These are phyloP conservation scores for Ascochyta clinopodiicola DNA, from an alignment of 2,329 filamentous ascomycete species.

Conservation along the genomic window DNA sequence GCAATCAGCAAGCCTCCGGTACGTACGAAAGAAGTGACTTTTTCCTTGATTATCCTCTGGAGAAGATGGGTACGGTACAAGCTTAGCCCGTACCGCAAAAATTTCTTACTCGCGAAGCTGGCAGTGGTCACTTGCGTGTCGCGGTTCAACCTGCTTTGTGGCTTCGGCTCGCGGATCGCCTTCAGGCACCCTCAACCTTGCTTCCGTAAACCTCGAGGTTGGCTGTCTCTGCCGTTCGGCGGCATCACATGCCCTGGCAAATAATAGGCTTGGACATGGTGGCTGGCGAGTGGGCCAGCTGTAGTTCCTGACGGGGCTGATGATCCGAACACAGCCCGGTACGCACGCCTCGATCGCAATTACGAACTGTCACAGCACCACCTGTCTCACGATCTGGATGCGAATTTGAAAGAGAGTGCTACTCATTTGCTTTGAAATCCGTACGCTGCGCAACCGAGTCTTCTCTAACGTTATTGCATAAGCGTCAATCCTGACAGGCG, in stretches of 20 bases:
- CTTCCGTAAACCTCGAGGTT: slow-evolving; percentile 48
- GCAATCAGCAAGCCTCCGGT: slow-evolving; percentile 16
- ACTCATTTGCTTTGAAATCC: slow-evolving; percentile 43
- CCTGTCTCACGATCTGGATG: slow-evolving; percentile 28
- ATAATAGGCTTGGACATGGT: slow-evolving; percentile 11
- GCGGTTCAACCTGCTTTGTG: slow-evolving; percentile 23
- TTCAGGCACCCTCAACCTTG: slow-evolving; percentile 48
- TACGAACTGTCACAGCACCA: slow-evolving; percentile 28
- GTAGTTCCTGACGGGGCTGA: slow-evolving; percentile 20
- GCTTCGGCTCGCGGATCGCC: slow-evolving; percentile 38
- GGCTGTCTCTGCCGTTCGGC: not conserved
- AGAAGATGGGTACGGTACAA: not conserved
- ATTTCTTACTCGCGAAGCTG: slow-evolving; percentile 2
- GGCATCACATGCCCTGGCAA: slow-evolving; percentile 10
- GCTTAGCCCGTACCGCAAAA: slow-evolving; percentile 14
- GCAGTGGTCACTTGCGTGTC: not conserved
- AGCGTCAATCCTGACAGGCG: slow-evolving; percentile 43
- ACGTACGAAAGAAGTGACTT: slow-evolving; percentile 13
- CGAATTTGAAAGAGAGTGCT: not conserved
- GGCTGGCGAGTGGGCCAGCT: slow-evolving; percentile 19
- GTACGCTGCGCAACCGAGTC: slow-evolving; percentile 41
- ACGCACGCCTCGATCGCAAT: slow-evolving; percentile 19
- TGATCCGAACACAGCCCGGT: slow-evolving; percentile 28
- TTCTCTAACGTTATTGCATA: slow-evolving; percentile 48
- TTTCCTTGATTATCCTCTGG: not conserved